phyloP scores from a whole-genome alignment of 345 rosid genomes.

The Eutrema heterophyllum region DNA sequence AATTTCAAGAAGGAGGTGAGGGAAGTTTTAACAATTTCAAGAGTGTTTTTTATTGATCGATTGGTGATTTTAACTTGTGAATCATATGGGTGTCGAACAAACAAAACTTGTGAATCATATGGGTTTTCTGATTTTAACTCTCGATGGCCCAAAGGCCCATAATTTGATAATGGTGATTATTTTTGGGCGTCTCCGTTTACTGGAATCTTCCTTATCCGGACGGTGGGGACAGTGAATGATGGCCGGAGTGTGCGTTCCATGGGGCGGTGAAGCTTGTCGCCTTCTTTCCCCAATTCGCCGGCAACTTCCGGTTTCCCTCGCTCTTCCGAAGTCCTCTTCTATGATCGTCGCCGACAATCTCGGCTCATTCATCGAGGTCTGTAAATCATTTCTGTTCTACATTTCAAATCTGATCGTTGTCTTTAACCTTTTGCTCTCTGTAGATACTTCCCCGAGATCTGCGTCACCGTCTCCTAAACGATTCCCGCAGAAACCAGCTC shows the following conservation, averaged over 20 bases:
- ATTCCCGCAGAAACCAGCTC: conserved; percentile 48
- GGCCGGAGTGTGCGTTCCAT: conserved; percentile 25
- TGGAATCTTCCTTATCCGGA: conserved; percentile 13
- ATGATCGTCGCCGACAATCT: conserved; percentile 47
- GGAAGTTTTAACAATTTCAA: too few species aligned
- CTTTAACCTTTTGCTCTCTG: not conserved
- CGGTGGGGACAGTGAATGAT: conserved; percentile 1
- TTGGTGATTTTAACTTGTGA: too few species aligned
- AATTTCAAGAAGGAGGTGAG: too few species aligned
- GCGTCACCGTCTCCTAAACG: conserved; percentile 39
- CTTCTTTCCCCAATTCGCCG: conserved; percentile 1
- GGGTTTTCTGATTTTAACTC: too few species aligned
- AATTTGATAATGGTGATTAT: not conserved
- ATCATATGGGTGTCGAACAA: too few species aligned
- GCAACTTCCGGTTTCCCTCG: not conserved
- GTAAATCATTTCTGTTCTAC: not conserved
- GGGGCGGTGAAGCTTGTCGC: conserved; percentile 17
- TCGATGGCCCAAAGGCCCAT: not conserved
- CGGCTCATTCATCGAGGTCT: conserved; percentile 41
- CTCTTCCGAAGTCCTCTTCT: conserved; percentile 17
- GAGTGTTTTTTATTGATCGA: too few species aligned
- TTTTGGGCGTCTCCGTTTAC: not conserved
- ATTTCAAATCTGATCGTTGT: not conserved
- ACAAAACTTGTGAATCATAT: too few species aligned
- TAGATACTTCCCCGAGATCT: conserved; percentile 61